Base-by-base conservation (phyloP, 805 yeast species). In the Yarrowia sp. region DNA sequence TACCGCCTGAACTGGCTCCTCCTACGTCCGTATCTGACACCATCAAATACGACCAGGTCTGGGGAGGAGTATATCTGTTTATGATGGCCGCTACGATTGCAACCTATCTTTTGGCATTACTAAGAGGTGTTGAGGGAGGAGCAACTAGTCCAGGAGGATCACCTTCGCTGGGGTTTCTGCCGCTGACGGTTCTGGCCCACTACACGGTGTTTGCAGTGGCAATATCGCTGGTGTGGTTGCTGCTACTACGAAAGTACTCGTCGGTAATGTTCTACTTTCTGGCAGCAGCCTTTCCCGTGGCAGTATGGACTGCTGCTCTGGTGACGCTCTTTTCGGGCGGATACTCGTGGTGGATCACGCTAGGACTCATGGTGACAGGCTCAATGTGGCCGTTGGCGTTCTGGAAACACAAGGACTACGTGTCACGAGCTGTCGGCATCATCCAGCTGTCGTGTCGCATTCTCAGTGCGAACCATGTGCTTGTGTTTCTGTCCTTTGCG, bases 391-490 rank as follows among this genome's bases (percentile, higher is more conserved):
- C 67, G 7, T 67, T 66, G 56, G 63, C 71, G 11, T 68, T 74
- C 16, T 72, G 73, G 49, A 66, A 68, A 19, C 67, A 72, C 35
- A 67, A 77, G 35, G 66, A 63, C 16, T 67, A 68, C 14, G 65
- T 75, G 10, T 69, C 67, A 12, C 69, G 72, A 9, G 73, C 76
- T n/a, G 67, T 75, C 24, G 75, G 79, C 2, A 70, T 77, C 49
- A 71, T 79, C 33, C 74, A 71, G 49, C 71, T 76, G 28, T 70
- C 79, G 8, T 76, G 77, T 62, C 69, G 70, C 35, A 73, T 79
- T 8, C 70, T 77, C 36, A 66, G 69, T 21, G 74, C 71, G 30
- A 74, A 76, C 62, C 72, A 71, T 14, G 68, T 72, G 28, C 67
- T 77, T 38, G 62, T 75, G 17, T 65, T 65, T 10, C 68, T 78